A percentile compares a stretch with the other conserved stretches of the same genome.
Evolutionary conservation across 2,329 filamentous ascomycete species (phyloP).

Genomic region (Colletotrichum ledebouriae): DNA sequence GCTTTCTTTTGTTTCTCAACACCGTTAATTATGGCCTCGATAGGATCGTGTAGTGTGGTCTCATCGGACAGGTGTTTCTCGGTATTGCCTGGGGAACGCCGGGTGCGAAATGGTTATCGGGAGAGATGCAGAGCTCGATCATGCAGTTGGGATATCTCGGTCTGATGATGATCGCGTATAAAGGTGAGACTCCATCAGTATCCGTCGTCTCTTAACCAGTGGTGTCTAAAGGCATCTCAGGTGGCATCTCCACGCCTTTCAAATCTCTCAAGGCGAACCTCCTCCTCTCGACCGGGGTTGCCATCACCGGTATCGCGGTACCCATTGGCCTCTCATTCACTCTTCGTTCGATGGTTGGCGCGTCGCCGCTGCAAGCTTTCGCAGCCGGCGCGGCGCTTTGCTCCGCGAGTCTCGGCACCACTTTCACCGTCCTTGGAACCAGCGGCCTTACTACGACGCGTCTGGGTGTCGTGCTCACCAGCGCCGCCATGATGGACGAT

Average conservation of each 20-base stretch:
- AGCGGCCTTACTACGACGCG: constrained; percentile 59
- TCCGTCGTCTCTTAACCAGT: not conserved
- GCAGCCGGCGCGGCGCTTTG: constrained; percentile 80
- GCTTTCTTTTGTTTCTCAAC: constrained; percentile 75
- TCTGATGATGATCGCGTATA: constrained; percentile 78
- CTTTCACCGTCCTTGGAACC: constrained; percentile 66
- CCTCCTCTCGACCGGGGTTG: constrained; percentile 71
- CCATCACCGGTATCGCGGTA: constrained; percentile 72
- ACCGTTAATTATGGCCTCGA: constrained; percentile 69
- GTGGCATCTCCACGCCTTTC: constrained; percentile 70
- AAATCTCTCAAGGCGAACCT: constrained; percentile 70
- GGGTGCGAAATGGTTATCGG: constrained; percentile 70
- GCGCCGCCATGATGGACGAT: constrained; percentile 86
- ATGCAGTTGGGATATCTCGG: constrained; percentile 80
- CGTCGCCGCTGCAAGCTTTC: constrained; percentile 73
- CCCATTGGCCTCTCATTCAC: constrained; percentile 77
- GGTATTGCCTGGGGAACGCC: constrained; percentile 79
- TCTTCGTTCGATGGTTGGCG: constrained; percentile 63
- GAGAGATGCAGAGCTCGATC: constrained; percentile 65
- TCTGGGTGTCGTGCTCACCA: constrained; percentile 74
- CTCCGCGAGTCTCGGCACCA: constrained; percentile 80
- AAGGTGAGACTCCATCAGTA: constrained; percentile 59
- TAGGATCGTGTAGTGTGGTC: constrained; percentile 74
- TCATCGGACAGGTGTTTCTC: constrained; percentile 79
- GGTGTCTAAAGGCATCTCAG: constrained; percentile 48